A percentile compares a stretch with the other conserved stretches of the same genome.
These are phyloP conservation scores for Lipomyces anomalus DNA, from an alignment of 805 yeast species.

Conservation along the genomic window DNA sequence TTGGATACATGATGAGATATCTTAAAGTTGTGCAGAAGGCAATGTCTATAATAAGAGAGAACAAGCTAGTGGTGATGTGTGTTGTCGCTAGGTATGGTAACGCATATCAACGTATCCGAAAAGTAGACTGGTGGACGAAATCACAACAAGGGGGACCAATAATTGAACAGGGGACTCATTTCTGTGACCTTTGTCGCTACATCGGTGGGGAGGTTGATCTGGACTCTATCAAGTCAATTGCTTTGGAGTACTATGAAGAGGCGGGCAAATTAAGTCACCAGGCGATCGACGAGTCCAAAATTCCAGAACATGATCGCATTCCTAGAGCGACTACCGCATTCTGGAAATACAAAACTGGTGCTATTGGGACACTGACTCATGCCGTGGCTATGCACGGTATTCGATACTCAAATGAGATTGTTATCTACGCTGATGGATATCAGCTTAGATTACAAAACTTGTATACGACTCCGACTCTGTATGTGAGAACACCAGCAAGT, in stretches of 20 bases:
- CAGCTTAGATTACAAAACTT: conserved; percentile 22
- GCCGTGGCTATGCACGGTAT: conserved; percentile 22
- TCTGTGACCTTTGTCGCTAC: conserved; percentile 22
- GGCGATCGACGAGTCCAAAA: conserved; percentile 18
- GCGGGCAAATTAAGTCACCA: conserved; percentile 19
- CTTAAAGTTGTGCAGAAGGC: conserved; percentile 24
- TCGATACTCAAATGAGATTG: conserved; percentile 19
- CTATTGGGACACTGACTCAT: conserved; percentile 23
- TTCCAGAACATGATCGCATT: conserved; percentile 18
- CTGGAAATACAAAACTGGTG: conserved; percentile 23
- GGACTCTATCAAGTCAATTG: conserved; percentile 15
- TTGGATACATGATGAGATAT: conserved; percentile 26
- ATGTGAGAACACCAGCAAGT: conserved; percentile 21
- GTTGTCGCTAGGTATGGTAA: conserved; percentile 20
- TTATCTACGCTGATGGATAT: conserved; percentile 24
- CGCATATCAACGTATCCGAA: conserved; percentile 15
- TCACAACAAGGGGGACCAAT: conserved; percentile 24
- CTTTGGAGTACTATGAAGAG: conserved; percentile 18
- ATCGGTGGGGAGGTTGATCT: conserved; percentile 23
- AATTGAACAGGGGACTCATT: conserved; percentile 26
- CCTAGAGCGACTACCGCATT: conserved; percentile 22
- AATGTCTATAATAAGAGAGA: conserved; percentile 16
- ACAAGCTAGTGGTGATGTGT: conserved; percentile 16
- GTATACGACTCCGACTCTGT: conserved; percentile 19
- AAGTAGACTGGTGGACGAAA: conserved; percentile 24